phyloP scores from a whole-genome alignment of 176 grass and related monocot species.

The Oryza longistaminata region DNA sequence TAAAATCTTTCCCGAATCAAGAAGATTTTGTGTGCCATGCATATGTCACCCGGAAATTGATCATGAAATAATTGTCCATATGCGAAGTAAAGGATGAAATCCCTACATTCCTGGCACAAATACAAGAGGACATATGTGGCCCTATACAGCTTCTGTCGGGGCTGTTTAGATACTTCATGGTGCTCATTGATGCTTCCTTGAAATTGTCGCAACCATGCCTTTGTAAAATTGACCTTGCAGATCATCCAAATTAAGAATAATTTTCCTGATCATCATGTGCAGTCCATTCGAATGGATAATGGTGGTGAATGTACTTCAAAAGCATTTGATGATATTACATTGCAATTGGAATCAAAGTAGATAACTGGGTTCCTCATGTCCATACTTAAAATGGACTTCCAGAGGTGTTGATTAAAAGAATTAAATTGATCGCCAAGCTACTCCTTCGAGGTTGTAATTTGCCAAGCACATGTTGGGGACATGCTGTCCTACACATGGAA shows the following conservation, averaged over 20 bases:
- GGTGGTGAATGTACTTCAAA: too few relatives aligned
- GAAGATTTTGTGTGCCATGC: neutral
- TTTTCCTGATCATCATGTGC: neutral
- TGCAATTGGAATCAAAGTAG: too few relatives aligned
- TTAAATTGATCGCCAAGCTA: neutral
- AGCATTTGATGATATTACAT: too few relatives aligned
- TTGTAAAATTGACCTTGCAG: neutral
- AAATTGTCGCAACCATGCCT: neutral
- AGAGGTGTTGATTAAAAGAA: neutral
- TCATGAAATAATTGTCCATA: neutral
- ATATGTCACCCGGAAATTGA: neutral
- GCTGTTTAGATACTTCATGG: too few relatives aligned
- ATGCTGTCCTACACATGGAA: neutral
- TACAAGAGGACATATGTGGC: too few relatives aligned
- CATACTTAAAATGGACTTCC: too few relatives aligned
- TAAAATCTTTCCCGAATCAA: too few relatives aligned
- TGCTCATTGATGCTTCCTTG: too few relatives aligned
- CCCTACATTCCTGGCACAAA: too few relatives aligned
- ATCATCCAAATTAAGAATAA: neutral
- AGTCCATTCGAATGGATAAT: neutral
- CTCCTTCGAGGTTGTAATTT: neutral
- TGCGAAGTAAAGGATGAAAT: neutral
- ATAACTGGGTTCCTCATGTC: too few relatives aligned
- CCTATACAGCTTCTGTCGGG: too few relatives aligned
- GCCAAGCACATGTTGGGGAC: neutral